Percentiles rank a stretch among this genome's conserved stretches.
Evolutionary conservation across 352 stramenopile genomes (phyloP).

Genomic region (Pythium dissimile): DNA sequence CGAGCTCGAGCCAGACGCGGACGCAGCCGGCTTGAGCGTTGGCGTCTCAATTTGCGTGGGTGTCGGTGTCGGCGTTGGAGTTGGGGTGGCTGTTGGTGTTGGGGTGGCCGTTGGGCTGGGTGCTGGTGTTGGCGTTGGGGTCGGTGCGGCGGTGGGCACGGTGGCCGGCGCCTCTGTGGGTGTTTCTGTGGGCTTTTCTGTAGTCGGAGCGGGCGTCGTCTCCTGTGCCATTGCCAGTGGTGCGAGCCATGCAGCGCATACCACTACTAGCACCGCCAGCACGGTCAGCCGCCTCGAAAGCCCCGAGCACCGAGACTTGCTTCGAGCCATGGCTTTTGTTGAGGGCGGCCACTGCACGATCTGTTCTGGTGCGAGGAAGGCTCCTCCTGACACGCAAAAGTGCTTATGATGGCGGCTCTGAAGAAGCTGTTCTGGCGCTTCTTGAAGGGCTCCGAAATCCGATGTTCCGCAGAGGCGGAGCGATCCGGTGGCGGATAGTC

Average conservation of each 20-base stretch:
- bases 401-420: background rate
- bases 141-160: background rate
- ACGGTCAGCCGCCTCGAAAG: slow-evolving; percentile 1
- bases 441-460: background rate
- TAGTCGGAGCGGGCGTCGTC: background rate
- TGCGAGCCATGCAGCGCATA: background rate
- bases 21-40: slow-evolving; percentile 1
- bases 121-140: background rate
- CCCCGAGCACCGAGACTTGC: background rate
- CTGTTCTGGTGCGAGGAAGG: background rate
- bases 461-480: background rate
- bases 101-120: background rate
- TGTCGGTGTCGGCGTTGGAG: background rate
- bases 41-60: background rate
- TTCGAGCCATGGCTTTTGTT: background rate
- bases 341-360: background rate
- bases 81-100: background rate
- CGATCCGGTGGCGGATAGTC: background rate
- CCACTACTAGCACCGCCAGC: slow-evolving; percentile 6
- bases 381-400: background rate
- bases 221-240: slow-evolving; percentile 7
- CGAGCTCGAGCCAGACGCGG: background rate
- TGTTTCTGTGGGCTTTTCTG: background rate
- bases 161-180: slow-evolving; percentile 5
- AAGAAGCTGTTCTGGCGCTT: background rate